These are phyloP conservation scores for Phytopythium cucurbitacearum DNA, from an alignment of 352 stramenopile species.

Conservation along the genomic window DNA sequence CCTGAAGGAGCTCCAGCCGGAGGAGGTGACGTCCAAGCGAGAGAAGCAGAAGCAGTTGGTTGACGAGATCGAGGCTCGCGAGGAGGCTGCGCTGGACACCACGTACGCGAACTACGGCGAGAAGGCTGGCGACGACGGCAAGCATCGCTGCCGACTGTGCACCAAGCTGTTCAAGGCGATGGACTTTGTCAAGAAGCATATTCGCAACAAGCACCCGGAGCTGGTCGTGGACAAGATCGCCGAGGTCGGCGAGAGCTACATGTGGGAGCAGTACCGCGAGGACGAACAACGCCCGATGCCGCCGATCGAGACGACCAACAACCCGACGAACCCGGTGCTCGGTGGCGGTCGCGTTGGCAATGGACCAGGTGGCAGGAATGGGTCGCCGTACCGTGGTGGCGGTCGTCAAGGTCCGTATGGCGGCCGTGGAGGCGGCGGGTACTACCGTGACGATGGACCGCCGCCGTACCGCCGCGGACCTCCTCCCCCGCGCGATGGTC, in stretches of 20 bases:
- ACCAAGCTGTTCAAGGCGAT: conserved; percentile 87
- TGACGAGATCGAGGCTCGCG: conserved; percentile 65
- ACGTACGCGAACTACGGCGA: conserved; percentile 83
- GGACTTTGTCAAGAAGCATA: conserved; percentile 88
- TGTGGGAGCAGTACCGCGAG: conserved; percentile 86
- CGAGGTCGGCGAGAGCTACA: conserved; percentile 79
- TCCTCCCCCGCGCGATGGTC: conserved; percentile 38
- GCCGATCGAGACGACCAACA: conserved; percentile 71
- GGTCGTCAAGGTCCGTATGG: conserved; percentile 20
- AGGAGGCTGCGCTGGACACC: conserved; percentile 66
- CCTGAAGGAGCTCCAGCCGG: conserved; percentile 47
- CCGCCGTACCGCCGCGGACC: conserved; percentile 42
- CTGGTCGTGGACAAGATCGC: conserved; percentile 79
- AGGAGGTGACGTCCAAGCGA: conserved; percentile 41
- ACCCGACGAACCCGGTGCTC: conserved; percentile 44
- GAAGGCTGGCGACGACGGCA: conserved; percentile 77
- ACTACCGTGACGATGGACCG: conserved; percentile 52
- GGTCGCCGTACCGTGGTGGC: conserved; percentile 22
- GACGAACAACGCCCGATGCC: conserved; percentile 74
- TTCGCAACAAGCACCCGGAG: conserved; percentile 85
- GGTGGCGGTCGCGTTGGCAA: conserved; percentile 34
- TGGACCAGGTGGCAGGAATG: conserved; percentile 16
- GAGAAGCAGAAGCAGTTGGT: conserved; percentile 62
- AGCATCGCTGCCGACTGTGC: conserved; percentile 80
- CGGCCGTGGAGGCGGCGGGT: conserved; percentile 31